Evolutionary conservation across 202 grass and related monocot species (phyloP).

Genomic region (Carex sylvatica): DNA sequence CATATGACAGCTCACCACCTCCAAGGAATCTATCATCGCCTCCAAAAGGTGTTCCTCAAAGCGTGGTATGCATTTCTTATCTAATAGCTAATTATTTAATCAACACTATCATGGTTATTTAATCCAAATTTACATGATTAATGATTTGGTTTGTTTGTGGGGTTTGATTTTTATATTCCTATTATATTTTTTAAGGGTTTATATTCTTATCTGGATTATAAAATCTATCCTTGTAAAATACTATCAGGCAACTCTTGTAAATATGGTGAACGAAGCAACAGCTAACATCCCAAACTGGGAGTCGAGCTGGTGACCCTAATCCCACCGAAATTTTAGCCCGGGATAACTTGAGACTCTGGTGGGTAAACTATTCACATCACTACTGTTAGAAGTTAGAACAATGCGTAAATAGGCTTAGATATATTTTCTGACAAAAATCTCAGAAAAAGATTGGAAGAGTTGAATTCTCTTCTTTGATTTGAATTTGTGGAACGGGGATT

Average conservation of each 20-base stretch:
- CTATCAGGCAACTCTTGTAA: constrained; percentile 61
- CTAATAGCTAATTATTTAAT: constrained; percentile 15
- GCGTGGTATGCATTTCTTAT: constrained; percentile 63
- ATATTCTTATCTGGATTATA: not conserved
- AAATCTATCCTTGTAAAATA: constrained; percentile 12
- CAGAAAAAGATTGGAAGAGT: not conserved
- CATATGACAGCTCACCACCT: constrained; percentile 46
- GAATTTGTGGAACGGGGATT: not conserved
- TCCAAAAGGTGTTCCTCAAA: constrained; percentile 65
- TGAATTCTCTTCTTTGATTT: not conserved
- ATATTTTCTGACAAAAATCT: not conserved
- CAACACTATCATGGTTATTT: not conserved
- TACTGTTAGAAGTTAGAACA: not conserved
- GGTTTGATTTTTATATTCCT: not conserved
- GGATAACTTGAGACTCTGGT: not conserved
- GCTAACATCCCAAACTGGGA: constrained; percentile 68
- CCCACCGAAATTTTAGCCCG: not conserved
- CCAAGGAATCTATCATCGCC: constrained; percentile 74
- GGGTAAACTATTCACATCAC: not conserved
- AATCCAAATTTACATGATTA: not conserved
- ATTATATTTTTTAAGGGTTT: not conserved
- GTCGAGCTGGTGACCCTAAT: constrained; percentile 11
- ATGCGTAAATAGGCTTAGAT: not conserved
- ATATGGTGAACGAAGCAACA: constrained; percentile 85
- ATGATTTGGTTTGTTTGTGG: not conserved